Evolutionary conservation across 805 yeast genomes (phyloP), one percentile per base, ranked within the genome.

Genomic region (Barnettozyma siamensis): DNA sequence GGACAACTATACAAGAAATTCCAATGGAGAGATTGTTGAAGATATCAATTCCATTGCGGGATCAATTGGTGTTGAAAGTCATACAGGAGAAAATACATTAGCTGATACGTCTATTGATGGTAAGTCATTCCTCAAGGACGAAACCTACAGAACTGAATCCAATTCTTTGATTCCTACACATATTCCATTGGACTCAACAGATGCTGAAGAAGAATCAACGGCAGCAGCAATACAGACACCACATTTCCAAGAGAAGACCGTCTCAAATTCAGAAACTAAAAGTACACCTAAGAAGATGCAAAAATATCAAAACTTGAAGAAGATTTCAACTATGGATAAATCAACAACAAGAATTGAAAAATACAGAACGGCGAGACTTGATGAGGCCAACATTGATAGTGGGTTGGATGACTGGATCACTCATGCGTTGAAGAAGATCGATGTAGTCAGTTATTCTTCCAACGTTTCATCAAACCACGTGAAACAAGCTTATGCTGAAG

Each of bases 401-500:
- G 86, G 86, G 1, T 58, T 82, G n/a, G 69, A 69, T 19, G 63
- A 67, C 2, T 82, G 85, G 82, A 64, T 79, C 11, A 47, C 54
- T 21, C 59, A 57, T 39, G 58, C 69, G 0, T 38, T 65, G 29
- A 58, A 59, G 18, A 56, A 64, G 2, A 54, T 59, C 10, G 66
- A 64, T 18, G 42, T 52, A 18, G 51, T 45, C 12, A 37, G 42
- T 10, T 46, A 59, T 46, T 29, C 63, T 56, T 38, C 60, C 42
- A 44, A 43, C 49, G 43, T 59, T 47, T 40, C 55, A 57, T 55
- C 59, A 64, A 23, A 33, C 26, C 69, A 49, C 46, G 88, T 83
- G 2, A 65, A 73, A 24, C 76, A 73, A 41, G 88, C 87, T 2
- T 81, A 80, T 57, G 78, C 76, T 30, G 78, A 80, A 51, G 83